Evolutionary conservation across 352 stramenopile genomes (phyloP).

Genomic region (Phytopythium cucurbitacearum): DNA sequence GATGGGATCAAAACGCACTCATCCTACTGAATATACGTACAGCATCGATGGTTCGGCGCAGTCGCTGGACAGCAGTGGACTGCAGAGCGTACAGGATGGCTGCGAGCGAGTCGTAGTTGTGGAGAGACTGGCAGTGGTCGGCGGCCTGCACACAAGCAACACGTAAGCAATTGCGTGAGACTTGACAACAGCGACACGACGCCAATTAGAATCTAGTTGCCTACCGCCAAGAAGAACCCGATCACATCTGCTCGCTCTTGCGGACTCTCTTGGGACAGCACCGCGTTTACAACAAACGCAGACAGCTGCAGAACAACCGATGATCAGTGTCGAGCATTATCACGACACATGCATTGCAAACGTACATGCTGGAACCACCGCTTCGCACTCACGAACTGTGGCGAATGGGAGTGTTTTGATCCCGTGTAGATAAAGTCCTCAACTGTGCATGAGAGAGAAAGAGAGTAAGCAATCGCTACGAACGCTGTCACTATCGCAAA

Average conservation of each 20-base stretch:
- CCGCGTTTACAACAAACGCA: constrained; percentile 77
- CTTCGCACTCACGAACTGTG: constrained; percentile 59
- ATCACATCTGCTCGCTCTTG: constrained; percentile 70
- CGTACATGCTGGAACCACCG: constrained; percentile 85
- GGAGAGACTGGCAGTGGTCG: constrained; percentile 60
- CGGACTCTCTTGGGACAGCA: constrained; percentile 63
- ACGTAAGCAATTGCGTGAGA: too few relatives aligned
- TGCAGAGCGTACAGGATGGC: constrained; percentile 83
- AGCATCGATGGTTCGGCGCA: constrained; percentile 68
- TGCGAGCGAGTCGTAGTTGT: constrained; percentile 82
- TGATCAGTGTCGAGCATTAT: constrained; percentile 1
- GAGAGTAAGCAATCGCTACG: not conserved
- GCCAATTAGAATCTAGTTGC: not conserved
- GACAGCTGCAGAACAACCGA: constrained; percentile 38
- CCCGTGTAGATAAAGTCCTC: constrained; percentile 60
- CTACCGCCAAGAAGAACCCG: constrained; percentile 74
- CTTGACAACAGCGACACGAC: too few relatives aligned
- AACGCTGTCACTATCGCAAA: not conserved
- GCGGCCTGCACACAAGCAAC: constrained; percentile 35
- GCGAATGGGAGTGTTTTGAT: constrained; percentile 48
- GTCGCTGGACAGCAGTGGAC: constrained; percentile 81
- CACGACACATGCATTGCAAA: not conserved
- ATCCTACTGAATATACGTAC: constrained; percentile 26
- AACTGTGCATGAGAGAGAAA: constrained; percentile 24
- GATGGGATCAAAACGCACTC: not conserved